Evolutionary conservation across 2,329 filamentous ascomycete species (phyloP).

Genomic region (Aspergillus sp.): DNA sequence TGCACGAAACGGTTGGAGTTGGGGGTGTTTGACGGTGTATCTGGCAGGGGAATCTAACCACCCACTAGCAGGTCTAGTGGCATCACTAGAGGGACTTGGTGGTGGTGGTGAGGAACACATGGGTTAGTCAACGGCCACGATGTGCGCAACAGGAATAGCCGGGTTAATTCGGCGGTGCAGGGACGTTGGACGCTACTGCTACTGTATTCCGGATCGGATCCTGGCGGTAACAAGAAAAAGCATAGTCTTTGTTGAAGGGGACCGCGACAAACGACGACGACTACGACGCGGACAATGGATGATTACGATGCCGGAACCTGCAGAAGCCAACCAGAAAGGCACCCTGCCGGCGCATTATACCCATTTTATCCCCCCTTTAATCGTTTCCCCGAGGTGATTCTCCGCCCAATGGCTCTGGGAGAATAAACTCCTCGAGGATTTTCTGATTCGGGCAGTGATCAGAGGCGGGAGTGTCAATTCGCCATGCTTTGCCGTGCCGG

Average conservation of each 20-base stretch:
- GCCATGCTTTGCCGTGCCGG: slow-evolving; percentile 5
- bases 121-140: background rate
- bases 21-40: too few relatives aligned
- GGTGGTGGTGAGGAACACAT: background rate
- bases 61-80: background rate
- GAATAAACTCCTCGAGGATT: slow-evolving; percentile 10
- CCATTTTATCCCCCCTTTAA: background rate
- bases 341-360: background rate
- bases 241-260: background rate
- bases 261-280: background rate
- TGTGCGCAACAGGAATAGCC: background rate
- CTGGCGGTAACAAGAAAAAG: background rate
- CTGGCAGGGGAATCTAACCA: background rate
- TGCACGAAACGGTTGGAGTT: background rate
- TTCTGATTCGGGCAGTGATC: slow-evolving; percentile 18
- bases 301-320: background rate
- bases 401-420: background rate
- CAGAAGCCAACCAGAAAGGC: background rate
- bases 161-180: background rate
- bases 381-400: background rate
- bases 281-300: background rate
- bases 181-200: background rate
- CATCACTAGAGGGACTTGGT: background rate
- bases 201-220: background rate
- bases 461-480: slow-evolving; percentile 11